A percentile compares a stretch with the other conserved stretches of the same genome.
These are phyloP conservation scores for Aurifilum marmelostoma DNA, from an alignment of 2,329 filamentous ascomycete genomes.

Conservation along the genomic window DNA sequence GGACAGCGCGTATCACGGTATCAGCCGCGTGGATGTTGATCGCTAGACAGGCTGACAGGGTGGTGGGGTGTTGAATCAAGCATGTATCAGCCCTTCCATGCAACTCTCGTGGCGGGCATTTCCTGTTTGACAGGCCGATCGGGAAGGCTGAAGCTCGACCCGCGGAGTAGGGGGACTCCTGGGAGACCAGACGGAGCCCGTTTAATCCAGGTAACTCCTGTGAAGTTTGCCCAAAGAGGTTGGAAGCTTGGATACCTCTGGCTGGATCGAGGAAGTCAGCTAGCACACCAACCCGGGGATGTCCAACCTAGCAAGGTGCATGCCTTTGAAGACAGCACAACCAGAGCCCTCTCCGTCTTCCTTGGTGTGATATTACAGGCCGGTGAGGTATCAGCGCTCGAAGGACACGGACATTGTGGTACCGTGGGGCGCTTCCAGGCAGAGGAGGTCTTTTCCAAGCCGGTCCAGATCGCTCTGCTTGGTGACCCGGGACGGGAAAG, in stretches of 20 bases:
- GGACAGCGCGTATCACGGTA: neutral
- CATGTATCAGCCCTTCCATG: constrained; percentile 1
- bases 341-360: neutral
- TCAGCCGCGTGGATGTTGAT: constrained; percentile 5
- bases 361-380: neutral
- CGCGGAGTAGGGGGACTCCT: constrained; percentile 3
- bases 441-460: constrained; percentile 25
- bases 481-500: constrained; percentile 13
- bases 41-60: neutral
- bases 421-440: neutral
- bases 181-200: neutral
- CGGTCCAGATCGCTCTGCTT: constrained; percentile 14
- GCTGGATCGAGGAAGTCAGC: neutral
- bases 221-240: neutral
- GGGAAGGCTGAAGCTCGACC: constrained; percentile 5
- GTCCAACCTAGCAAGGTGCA: neutral
- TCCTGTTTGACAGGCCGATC: neutral
- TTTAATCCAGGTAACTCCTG: neutral
- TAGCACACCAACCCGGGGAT: neutral
- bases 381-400: neutral
- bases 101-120: neutral
- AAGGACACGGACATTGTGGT: neutral
- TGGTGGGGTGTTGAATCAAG: neutral
- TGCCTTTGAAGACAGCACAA: neutral
- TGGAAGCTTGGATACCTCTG: neutral